phyloP scores from a whole-genome alignment of 176 grass and related monocot species.

The Bothriochloa decipiens region DNA sequence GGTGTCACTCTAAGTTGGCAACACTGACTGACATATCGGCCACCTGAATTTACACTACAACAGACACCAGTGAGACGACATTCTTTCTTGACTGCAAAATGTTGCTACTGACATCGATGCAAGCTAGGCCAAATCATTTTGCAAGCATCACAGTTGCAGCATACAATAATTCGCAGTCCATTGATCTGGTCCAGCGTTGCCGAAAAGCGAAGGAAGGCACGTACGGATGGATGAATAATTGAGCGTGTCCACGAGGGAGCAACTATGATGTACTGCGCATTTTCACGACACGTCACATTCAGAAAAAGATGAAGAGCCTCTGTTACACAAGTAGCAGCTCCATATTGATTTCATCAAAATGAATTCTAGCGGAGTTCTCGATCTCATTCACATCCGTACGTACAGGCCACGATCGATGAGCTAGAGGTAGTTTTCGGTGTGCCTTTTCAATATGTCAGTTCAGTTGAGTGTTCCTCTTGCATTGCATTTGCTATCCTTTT shows the following conservation, averaged over 20 bases:
- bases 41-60: no score
- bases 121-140: not conserved
- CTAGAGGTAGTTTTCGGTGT: no score
- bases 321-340: not conserved
- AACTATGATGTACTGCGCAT: conserved; percentile 16
- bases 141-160: conserved; percentile 10
- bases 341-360: not conserved
- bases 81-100: not conserved
- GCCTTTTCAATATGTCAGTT: not conserved
- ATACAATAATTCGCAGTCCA: conserved; percentile 38
- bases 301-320: conserved; percentile 25
- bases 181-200: conserved; percentile 36
- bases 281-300: conserved; percentile 13
- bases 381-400: no score
- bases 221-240: conserved; percentile 20
- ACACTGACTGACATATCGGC: no score
- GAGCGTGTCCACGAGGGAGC: conserved; percentile 9
- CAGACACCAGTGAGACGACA: no score
- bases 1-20: no score
- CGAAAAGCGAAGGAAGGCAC: conserved; percentile 43
- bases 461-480: not conserved
- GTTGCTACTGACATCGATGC: not conserved
- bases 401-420: no score
- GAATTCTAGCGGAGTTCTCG: not conserved
- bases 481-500: not conserved